Evolutionary conservation across 441 rosid species (phyloP), one percentile per base, ranked within the genome.

Genomic region (Corymbia calophylla): DNA sequence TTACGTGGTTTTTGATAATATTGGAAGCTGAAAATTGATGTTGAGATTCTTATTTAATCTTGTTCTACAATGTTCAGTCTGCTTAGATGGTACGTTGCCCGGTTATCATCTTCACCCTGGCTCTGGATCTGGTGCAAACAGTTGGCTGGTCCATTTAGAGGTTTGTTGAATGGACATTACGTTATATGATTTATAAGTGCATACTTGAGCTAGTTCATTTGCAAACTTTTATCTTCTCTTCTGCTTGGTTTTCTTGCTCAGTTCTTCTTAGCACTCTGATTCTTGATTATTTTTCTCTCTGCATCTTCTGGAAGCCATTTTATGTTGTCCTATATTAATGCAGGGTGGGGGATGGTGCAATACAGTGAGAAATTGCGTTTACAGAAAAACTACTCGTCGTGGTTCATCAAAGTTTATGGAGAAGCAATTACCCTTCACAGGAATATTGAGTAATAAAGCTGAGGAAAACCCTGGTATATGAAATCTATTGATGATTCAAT

Each of bases 261-360:
- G 84, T 77, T 77, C 84, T 77, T 77, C 51, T 44, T 13, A 44
- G 10, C 5, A 0, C 84, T 55, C 35, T 12, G 14, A 31, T 85
- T 31, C 73, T 77, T 82, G 58, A 44, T 88, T 87, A 66, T 23
- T 13, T 8, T 77, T 89, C 54, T 31, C 54, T 25, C 51, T 87
- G 25, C 77, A 32, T 19, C 48, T 60, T 64, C 25, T 53, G 35
- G 19, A 53, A 86, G 48, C 68, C 51, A 6, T 56, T 54, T 86
- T 4, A 60, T 31, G 53, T 39, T 39, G 31, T 86, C 31, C 3
- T 84, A 21, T 68, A 44, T 29, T 90, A 53, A 17, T 89, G 85
- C 88, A 96, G 98, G 97, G 98, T 85, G 98, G 98, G 53, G 98
- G 97, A 87, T 96, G 97, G 98, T 96, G 98, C 90, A 92, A 95